These are phyloP conservation scores for Sporothrix euskadiensis DNA, from an alignment of 2,329 filamentous ascomycete species.

Conservation along the genomic window DNA sequence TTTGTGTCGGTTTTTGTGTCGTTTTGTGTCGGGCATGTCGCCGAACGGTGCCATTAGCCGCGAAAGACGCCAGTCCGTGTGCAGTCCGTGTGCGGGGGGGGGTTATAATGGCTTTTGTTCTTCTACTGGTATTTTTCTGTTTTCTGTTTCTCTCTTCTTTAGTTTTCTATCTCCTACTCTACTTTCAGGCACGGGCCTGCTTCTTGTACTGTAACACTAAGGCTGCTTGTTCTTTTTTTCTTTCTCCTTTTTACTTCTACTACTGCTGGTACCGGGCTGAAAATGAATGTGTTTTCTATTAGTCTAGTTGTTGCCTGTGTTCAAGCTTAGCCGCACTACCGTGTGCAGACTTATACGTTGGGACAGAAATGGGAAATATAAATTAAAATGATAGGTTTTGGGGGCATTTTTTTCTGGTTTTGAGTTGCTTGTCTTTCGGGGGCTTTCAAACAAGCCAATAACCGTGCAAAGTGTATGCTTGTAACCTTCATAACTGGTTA, in stretches of 20 bases:
- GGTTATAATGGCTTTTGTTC: not conserved
- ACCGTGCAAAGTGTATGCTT: too few relatives aligned
- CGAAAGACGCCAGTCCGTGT: not conserved
- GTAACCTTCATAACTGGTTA: too few relatives aligned
- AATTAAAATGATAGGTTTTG: not conserved
- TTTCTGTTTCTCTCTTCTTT: not conserved
- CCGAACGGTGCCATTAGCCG: not conserved
- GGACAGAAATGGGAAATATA: not conserved
- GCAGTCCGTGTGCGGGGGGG: not conserved
- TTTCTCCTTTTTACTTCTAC: not conserved
- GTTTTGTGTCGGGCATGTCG: not conserved
- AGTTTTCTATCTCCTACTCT: not conserved
- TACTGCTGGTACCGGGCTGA: not conserved
- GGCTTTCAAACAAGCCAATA: not conserved
- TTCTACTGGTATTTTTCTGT: not conserved
- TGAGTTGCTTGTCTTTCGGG: not conserved
- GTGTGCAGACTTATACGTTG: not conserved
- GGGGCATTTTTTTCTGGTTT: not conserved
- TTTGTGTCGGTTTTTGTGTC: too few relatives aligned
- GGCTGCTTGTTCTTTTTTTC: not conserved
- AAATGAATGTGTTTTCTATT: not conserved
- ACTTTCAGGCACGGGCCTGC: not conserved
- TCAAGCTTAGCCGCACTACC: not conserved
- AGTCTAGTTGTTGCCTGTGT: not conserved
- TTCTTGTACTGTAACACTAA: constrained; percentile 22